Evolutionary conservation across 2,329 filamentous ascomycete species (phyloP), one percentile per base, ranked within the genome.

Genomic region (Cytospora chrysosperma): DNA sequence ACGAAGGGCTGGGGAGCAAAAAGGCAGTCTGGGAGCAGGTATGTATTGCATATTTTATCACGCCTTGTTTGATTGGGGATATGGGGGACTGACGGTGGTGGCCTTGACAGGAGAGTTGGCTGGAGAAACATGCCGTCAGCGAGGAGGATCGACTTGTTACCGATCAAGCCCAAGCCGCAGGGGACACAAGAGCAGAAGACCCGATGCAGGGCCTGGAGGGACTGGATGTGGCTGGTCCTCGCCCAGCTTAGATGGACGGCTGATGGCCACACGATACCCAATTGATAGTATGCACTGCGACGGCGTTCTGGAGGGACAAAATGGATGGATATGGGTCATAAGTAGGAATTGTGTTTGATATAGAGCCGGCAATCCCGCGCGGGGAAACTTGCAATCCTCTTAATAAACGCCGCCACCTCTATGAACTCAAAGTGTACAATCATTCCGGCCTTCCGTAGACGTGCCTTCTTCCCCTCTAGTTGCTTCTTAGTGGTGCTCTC

Each of bases 11-110:
- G 52, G 93, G 94, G 27, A 96, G 92, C 79, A 96, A 93, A 77
- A 97, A 90, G 52, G 96, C 95, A 32, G 83, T 99, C 55, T 99
- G 95, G 96, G 92, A 97, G 76, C 94, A 98, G 88, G 95, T 97
- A 77, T 57, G 85, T 76, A n/a, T 17, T 5, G 15, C 34, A 37
- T 6, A 12, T 19, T 40, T 40, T 15, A 27, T 50, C 59, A 17
- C 52, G 10, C 13, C 15, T 17, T 24, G 15, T 19, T 19, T n/a
- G 55, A 10, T 30, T 26, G 7, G n/a, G 30, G 0, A 24, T n/a
- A 4, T 21, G 13, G 27, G 21, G 64, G 56, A 52, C 68, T 73
- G 27, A 70, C 34, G 10, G 52, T 26, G 28, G 21, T 40, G 61
- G 19, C 24, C 30, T 56, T 1, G 34, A 62, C 70, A 98, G 94